Evolutionary conservation across 352 stramenopile genomes (phyloP).

Genomic region (Phytopythium chamaehyphon): DNA sequence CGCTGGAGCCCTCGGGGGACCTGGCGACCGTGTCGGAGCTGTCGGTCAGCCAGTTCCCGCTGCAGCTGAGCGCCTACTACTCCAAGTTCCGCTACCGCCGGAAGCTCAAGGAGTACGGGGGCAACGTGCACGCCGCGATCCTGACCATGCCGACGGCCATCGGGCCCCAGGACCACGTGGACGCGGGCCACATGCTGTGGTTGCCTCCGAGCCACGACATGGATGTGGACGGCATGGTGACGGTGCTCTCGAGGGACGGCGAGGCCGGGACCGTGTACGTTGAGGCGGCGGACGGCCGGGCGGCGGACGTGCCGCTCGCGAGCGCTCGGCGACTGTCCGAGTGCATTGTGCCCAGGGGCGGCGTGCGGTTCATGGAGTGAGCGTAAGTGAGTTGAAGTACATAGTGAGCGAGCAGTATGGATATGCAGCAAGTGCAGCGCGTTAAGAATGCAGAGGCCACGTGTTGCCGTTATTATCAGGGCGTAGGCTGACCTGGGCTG

Average conservation of each 20-base stretch:
- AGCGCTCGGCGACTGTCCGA: constrained; percentile 33
- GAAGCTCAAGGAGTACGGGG: constrained; percentile 29
- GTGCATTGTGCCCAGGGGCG: constrained; percentile 33
- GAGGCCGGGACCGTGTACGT: constrained; percentile 20
- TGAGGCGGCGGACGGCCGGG: constrained; percentile 13
- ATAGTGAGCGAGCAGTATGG: neutral
- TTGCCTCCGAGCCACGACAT: constrained; percentile 6
- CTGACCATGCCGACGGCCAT: constrained; percentile 40
- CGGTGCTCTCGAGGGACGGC: constrained; percentile 21
- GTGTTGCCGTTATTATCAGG: too few species aligned
- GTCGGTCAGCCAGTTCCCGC: constrained; percentile 32
- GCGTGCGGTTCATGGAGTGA: constrained; percentile 14
- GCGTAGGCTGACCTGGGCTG: too few species aligned
- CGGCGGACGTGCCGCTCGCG: constrained; percentile 11
- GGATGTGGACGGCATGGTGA: constrained; percentile 20
- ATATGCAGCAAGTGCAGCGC: too few species aligned
- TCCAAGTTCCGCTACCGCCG: constrained; percentile 34
- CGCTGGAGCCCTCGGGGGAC: constrained; percentile 20
- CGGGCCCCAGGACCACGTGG: constrained; percentile 13
- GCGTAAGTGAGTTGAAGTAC: too few species aligned
- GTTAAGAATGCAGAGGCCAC: too few species aligned
- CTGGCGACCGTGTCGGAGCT: constrained; percentile 32
- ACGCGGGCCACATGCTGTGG: constrained; percentile 36
- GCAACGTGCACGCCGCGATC: constrained; percentile 30
- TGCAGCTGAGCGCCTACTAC: constrained; percentile 39